Evolutionary conservation across 352 stramenopile species (phyloP), one percentile per base, ranked within the genome.

Genomic region (Globisporangium rhizosaccharum): DNA sequence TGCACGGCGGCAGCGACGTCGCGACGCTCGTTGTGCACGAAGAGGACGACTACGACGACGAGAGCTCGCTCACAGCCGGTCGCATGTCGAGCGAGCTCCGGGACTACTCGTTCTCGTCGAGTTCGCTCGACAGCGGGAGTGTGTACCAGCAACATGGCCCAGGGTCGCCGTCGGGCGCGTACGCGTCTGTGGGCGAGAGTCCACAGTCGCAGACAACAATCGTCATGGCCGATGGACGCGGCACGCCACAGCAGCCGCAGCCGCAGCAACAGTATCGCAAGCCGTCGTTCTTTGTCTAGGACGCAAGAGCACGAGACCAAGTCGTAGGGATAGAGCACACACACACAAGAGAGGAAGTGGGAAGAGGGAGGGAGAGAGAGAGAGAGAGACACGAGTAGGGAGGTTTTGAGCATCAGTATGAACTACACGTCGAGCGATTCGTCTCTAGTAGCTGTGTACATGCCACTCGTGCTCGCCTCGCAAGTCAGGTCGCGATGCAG

Each of bases 181-280:
- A 90, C 62, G 78, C 78, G 48, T 88, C 80, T 15, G 78, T 85
- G 33, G 72, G 68, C 60, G 68, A 83, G 66, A 88, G 77, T 59
- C 80, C 76, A 36, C 56, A 76, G 37, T 76, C 72, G 4, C 39
- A 59, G n/a, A 36, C 50, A 4, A 59, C 61, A 7, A 45, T 51
- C 15, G 26, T 28, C 23, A 45, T 68, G 33, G 55, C 63, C 0
- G 71, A 71, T 14, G 50, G 51, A 7, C n/a, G 53, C n/a, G 52
- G 36, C 25, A 56, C 45, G 20, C 11, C 46, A 8, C 42, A 48
- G 17, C 42, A 48, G 3, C 47, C 8, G 17, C 42, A 48, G 3
- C 47, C 8, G 33, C 30, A 56, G 20, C 56, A 56, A 49, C 57
- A 63, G 33, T 63, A 53, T 11, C 64, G 68, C 25, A 85, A 79